Conservation (phyloP, 257 asterid genomes). For the Rauvolfia tetraphylla region DNA sequence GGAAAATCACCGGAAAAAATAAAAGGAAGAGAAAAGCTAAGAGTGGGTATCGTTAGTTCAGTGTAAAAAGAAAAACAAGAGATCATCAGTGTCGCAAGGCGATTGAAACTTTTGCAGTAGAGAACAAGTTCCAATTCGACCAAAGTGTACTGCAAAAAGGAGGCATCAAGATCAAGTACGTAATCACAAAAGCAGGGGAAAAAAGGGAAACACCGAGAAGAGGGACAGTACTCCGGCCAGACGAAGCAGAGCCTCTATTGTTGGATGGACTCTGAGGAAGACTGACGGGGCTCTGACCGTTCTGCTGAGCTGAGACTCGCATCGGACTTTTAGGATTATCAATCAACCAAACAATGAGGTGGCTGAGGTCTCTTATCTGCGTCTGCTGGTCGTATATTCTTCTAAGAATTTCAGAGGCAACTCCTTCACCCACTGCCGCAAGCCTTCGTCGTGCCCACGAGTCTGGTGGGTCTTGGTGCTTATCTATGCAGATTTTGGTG, state of each 20-base stretch:
- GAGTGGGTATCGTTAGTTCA: background rate
- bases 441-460: background rate
- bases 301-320: background rate
- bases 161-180: too few relatives aligned
- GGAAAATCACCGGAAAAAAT: background rate
- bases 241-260: background rate
- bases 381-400: background rate
- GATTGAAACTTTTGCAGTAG: too few relatives aligned
- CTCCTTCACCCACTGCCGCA: slow-evolving; percentile 9
- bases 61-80: background rate
- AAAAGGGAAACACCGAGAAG: too few relatives aligned
- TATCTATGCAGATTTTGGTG: background rate
- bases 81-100: too few relatives aligned
- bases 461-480: background rate
- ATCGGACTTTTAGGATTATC: slow-evolving; percentile 3
- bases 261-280: background rate
- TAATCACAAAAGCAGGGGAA: too few relatives aligned
- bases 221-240: background rate
- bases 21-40: too few relatives aligned
- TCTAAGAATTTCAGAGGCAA: background rate
- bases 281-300: background rate
- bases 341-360: background rate
- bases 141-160: too few relatives aligned
- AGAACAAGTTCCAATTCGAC: too few relatives aligned
- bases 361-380: background rate